These are phyloP conservation scores for Fusarium abutilonis DNA, from an alignment of 2,329 filamentous ascomycete genomes.

Conservation along the genomic window DNA sequence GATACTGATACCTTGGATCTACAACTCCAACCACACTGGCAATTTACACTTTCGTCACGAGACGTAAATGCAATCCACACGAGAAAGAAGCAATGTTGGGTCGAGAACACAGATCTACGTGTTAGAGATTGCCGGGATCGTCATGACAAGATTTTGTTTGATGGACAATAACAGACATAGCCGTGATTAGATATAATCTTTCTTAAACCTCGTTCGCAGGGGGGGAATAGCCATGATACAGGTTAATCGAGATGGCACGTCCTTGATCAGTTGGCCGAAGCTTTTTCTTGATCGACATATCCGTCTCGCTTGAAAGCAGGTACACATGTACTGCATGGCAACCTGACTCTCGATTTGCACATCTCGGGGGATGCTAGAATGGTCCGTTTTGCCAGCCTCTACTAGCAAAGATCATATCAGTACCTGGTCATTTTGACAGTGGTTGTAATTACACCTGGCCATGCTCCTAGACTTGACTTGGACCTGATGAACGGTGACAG, in stretches of 20 bases:
- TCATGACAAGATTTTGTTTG: no score
- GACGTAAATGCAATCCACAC: slow-evolving; percentile 4
- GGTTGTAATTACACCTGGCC: slow-evolving; percentile 7
- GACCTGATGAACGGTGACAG: slow-evolving; percentile 38
- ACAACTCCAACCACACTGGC: neutral
- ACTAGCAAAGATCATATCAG: slow-evolving; percentile 21
- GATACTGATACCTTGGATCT: slow-evolving; percentile 18
- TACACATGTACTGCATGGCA: neutral
- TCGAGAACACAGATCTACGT: slow-evolving; percentile 1
- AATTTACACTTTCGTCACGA: slow-evolving; percentile 12
- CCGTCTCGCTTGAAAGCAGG: slow-evolving; percentile 29
- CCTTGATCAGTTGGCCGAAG: slow-evolving; percentile 37
- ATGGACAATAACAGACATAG: no score
- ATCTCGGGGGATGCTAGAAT: slow-evolving; percentile 6
- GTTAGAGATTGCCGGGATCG: slow-evolving; percentile 9
- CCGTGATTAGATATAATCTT: slow-evolving; percentile 2
- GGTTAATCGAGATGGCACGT: slow-evolving; percentile 20
- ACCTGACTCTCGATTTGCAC: slow-evolving; percentile 10
- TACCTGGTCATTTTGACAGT: slow-evolving; percentile 16
- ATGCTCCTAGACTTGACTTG: slow-evolving; percentile 23
- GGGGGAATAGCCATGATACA: neutral
- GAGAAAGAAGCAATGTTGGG: slow-evolving; percentile 14
- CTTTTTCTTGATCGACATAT: slow-evolving; percentile 37
- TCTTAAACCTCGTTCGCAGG: neutral
- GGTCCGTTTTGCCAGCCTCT: slow-evolving; percentile 14